These are phyloP conservation scores for Tagetes patula DNA, from an alignment of 129 eudicot species.

Conservation along the genomic window DNA sequence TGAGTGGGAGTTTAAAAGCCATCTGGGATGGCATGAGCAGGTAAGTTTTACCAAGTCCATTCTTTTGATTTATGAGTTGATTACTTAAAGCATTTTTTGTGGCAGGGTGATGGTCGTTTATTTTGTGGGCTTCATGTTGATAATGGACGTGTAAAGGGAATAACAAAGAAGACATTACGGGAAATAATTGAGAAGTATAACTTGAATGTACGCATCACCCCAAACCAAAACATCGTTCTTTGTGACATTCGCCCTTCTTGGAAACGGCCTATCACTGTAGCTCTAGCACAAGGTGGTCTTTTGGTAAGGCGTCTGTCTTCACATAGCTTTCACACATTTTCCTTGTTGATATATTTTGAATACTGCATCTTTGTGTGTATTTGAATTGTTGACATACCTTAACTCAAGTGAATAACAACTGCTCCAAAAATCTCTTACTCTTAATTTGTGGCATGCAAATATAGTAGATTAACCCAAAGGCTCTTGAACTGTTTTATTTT, in stretches of 20 bases:
- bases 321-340: neutral
- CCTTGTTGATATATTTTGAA: neutral
- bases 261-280: constrained; percentile 81
- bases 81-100: neutral
- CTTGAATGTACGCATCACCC: constrained; percentile 83
- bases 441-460: neutral
- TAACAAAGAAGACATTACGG: constrained; percentile 72
- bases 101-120: constrained; percentile 88
- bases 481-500: constrained; percentile 16
- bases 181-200: constrained; percentile 87
- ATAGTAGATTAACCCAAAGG: constrained; percentile 1
- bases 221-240: constrained; percentile 87
- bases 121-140: constrained; percentile 98
- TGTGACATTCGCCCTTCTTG: constrained; percentile 81
- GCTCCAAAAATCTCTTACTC: neutral
- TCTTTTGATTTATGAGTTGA: constrained; percentile 8
- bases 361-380: neutral
- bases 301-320: constrained; percentile 54
- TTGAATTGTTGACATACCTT: neutral
- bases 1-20: constrained; percentile 96
- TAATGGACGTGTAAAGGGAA: constrained; percentile 85
- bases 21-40: constrained; percentile 97
- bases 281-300: constrained; percentile 89
- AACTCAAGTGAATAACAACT: neutral
- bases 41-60: constrained; percentile 35